phyloP scores from a whole-genome alignment of 306 rosid genomes.

The Dalbergia cochinchinensis region DNA sequence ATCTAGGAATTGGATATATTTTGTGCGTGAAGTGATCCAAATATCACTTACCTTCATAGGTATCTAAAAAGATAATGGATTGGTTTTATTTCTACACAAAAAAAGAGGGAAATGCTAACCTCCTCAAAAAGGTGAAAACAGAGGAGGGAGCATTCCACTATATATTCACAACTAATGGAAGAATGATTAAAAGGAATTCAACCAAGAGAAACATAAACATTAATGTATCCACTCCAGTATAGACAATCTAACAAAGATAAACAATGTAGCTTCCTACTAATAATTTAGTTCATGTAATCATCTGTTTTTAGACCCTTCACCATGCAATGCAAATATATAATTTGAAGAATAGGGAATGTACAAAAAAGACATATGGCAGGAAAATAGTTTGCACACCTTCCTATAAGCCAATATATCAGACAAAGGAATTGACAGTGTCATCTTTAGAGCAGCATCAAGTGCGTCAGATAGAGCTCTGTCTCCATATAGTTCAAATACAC shows the following conservation, averaged over 20 bases:
- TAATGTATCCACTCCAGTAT: not conserved
- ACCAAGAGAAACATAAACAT: constrained; percentile 11
- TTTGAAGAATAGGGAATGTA: constrained; percentile 25
- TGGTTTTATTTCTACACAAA: not conserved
- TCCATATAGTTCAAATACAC: constrained; percentile 96
- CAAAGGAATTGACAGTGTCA: constrained; percentile 91
- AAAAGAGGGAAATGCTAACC: not conserved
- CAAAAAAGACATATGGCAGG: constrained; percentile 23
- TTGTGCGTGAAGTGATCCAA: not conserved
- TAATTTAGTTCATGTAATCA: constrained; percentile 4
- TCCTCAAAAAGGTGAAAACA: not conserved
- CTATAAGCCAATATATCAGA: constrained; percentile 95
- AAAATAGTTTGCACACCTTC: constrained; percentile 65
- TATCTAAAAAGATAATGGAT: not conserved
- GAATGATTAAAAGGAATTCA: constrained; percentile 4
- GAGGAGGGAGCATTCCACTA: not conserved
- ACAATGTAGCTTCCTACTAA: not conserved
- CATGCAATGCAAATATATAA: constrained; percentile 13
- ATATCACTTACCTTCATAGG: not conserved
- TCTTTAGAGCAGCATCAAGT: constrained; percentile 87
- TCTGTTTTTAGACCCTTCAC: constrained; percentile 24
- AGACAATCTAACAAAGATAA: constrained; percentile 5
- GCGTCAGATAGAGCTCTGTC: constrained; percentile 95
- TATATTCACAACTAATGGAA: not conserved
- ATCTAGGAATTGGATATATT: not conserved